These are phyloP conservation scores for Cryomyces minteri DNA, from an alignment of 495 filamentous ascomycete genomes.

Conservation along the genomic window DNA sequence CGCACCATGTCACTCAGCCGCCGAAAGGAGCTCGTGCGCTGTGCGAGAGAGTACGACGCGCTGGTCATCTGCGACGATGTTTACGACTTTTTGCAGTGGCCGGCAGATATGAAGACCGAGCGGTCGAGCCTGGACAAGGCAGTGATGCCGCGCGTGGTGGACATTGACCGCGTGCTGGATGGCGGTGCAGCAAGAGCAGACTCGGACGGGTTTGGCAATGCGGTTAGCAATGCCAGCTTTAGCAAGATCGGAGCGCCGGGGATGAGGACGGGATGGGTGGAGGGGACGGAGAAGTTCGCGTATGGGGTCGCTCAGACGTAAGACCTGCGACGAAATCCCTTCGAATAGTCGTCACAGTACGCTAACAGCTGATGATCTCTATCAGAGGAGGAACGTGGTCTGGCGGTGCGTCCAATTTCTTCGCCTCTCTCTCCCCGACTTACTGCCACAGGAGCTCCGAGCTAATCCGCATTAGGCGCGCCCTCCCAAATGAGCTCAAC, in stretches of 20 bases:
- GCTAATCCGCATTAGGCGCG: constrained; percentile 36
- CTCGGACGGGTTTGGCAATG: constrained; percentile 48
- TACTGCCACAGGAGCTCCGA: no score
- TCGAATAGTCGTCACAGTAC: not conserved
- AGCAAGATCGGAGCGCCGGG: constrained; percentile 73
- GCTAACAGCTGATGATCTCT: no score
- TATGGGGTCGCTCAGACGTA: constrained; percentile 48
- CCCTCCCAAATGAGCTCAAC: constrained; percentile 54
- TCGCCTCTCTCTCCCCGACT: no score
- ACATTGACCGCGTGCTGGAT: constrained; percentile 49
- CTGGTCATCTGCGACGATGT: constrained; percentile 77
- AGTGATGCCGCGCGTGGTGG: constrained; percentile 49
- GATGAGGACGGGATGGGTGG: constrained; percentile 63
- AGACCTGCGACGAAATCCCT: constrained; percentile 7
- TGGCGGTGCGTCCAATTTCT: no score
- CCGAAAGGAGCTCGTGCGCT: constrained; percentile 38
- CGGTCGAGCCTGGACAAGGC: constrained; percentile 21
- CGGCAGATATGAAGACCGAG: constrained; percentile 7
- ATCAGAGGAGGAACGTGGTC: constrained; percentile 47
- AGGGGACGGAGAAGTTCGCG: constrained; percentile 48
- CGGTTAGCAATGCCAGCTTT: constrained; percentile 66
- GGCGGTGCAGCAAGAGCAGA: constrained; percentile 24
- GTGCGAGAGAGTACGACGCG: constrained; percentile 58
- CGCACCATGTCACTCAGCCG: constrained; percentile 48
- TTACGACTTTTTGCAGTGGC: constrained; percentile 76